Conservation (phyloP, 192 early-diverging fungal genomes). For the Coemansia sp. region DNA sequence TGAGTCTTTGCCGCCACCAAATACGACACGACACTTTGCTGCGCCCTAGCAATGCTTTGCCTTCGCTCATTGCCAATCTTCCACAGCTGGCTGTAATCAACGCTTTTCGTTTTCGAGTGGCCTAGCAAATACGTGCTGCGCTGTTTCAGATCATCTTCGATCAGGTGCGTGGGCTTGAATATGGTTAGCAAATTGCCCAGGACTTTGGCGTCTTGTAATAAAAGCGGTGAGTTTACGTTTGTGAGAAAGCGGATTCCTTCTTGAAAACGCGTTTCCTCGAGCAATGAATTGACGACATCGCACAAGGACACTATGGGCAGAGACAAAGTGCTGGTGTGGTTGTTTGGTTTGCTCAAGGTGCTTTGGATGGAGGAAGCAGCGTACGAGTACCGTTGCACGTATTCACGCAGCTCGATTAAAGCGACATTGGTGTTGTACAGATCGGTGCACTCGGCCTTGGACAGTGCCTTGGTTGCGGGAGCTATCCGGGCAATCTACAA, state of each 20-base stretch:
- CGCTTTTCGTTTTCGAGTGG: neutral
- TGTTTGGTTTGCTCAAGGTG: slow-evolving; percentile 1
- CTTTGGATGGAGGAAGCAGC: neutral
- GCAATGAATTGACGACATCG: slow-evolving; percentile 31
- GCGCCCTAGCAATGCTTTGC: slow-evolving; percentile 24
- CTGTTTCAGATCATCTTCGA: slow-evolving; percentile 34
- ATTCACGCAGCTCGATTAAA: slow-evolving; percentile 37
- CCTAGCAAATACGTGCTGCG: slow-evolving; percentile 36
- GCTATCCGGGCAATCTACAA: slow-evolving; percentile 10
- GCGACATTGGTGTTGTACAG: slow-evolving; percentile 17
- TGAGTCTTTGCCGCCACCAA: slow-evolving; percentile 15
- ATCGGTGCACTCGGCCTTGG: slow-evolving; percentile 13
- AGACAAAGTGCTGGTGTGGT: neutral
- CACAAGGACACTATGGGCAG: slow-evolving; percentile 26
- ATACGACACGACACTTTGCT: slow-evolving; percentile 26
- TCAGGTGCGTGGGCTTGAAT: slow-evolving; percentile 30
- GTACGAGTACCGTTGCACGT: slow-evolving; percentile 12
- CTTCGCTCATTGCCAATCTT: slow-evolving; percentile 30
- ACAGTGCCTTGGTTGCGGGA: slow-evolving; percentile 3
- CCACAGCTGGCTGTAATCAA: slow-evolving; percentile 34
- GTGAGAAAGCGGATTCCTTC: slow-evolving; percentile 39
- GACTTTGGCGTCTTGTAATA: slow-evolving; percentile 21
- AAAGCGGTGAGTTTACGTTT: slow-evolving; percentile 1
- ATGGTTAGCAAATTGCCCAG: slow-evolving; percentile 24
- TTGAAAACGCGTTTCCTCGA: slow-evolving; percentile 36